Percentiles rank a stretch among this genome's conserved stretches.
phyloP scores from a whole-genome alignment of 805 yeast genomes.

The Kazachstania kunashirensis region DNA sequence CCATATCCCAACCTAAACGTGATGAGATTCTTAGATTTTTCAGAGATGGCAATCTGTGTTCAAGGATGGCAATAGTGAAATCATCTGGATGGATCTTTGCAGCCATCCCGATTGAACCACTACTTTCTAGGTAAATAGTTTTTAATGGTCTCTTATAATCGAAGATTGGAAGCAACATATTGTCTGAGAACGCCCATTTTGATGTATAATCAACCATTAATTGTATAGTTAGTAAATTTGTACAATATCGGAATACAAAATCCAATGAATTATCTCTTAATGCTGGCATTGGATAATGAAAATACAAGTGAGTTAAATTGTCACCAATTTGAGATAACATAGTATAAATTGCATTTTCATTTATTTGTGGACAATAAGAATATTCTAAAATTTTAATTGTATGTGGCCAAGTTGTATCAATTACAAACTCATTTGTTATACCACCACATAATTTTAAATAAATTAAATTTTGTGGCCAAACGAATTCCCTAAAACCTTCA shows the following conservation, averaged over 20 bases:
- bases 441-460: constrained; percentile 82
- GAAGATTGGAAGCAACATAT: constrained; percentile 27
- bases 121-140: constrained; percentile 63
- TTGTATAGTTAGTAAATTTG: constrained; percentile 52
- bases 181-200: constrained; percentile 42
- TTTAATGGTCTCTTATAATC: constrained; percentile 33
- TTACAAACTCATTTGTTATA: constrained; percentile 68
- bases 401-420: constrained; percentile 58
- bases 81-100: constrained; percentile 82
- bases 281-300: constrained; percentile 85
- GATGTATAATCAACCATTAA: constrained; percentile 70
- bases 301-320: constrained; percentile 49
- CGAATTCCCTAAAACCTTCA: constrained; percentile 33
- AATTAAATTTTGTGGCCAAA: constrained; percentile 75
- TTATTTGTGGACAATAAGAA: constrained; percentile 78
- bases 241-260: constrained; percentile 63
- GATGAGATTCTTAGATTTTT: constrained; percentile 57
- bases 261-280: constrained; percentile 63
- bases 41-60: constrained; percentile 62
- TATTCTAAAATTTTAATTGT: constrained; percentile 65
- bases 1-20: constrained; percentile 78
- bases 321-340: constrained; percentile 58
- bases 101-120: constrained; percentile 80
- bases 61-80: constrained; percentile 72
- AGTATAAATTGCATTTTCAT: constrained; percentile 52